Percentiles rank a stretch among this genome's conserved stretches.
Evolutionary conservation across 495 filamentous ascomycete species (phyloP).

Genomic region (Annulohypoxylon stygium): DNA sequence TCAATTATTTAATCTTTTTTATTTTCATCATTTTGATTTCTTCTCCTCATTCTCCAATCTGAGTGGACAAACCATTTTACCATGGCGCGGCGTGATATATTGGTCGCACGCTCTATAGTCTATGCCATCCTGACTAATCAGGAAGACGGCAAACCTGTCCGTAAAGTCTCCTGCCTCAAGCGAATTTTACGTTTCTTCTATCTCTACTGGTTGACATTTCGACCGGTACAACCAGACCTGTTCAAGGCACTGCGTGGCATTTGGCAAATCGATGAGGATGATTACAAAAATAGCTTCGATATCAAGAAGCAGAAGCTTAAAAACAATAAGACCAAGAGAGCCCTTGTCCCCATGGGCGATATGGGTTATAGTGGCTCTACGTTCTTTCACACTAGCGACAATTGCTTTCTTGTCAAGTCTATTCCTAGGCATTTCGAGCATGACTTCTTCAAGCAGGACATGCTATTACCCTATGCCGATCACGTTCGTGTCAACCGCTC

Average conservation of each 20-base stretch:
- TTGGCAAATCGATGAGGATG: slow-evolving; percentile 67
- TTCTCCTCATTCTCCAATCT: not conserved
- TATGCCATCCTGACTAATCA: slow-evolving; percentile 42
- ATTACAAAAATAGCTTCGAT: slow-evolving; percentile 68
- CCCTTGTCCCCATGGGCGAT: slow-evolving; percentile 65
- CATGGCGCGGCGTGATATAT: slow-evolving; percentile 44
- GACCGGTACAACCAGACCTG: slow-evolving; percentile 55
- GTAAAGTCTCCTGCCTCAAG: slow-evolving; percentile 43
- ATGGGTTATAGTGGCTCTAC: slow-evolving; percentile 75
- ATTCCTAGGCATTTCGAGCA: slow-evolving; percentile 75
- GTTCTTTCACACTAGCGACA: slow-evolving; percentile 74
- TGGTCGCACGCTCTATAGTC: slow-evolving; percentile 54
- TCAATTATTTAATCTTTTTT: not conserved
- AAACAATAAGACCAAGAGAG: slow-evolving; percentile 24
- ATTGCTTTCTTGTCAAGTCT: slow-evolving; percentile 74
- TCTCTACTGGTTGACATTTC: slow-evolving; percentile 55
- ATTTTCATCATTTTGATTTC: not conserved
- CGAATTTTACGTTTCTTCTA: slow-evolving; percentile 55
- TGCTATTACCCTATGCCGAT: slow-evolving; percentile 70
- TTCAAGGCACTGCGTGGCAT: slow-evolving; percentile 53
- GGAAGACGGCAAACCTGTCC: slow-evolving; percentile 36
- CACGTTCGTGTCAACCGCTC: slow-evolving; percentile 69
- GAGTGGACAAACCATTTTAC: slow-evolving; percentile 10
- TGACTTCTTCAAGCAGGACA: slow-evolving; percentile 73
- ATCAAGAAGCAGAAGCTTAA: slow-evolving; percentile 42